Percentiles rank a stretch among this genome's conserved stretches.
phyloP scores from a whole-genome alignment of 495 filamentous ascomycete genomes.

The Paragyromitra xinjiangensis region DNA sequence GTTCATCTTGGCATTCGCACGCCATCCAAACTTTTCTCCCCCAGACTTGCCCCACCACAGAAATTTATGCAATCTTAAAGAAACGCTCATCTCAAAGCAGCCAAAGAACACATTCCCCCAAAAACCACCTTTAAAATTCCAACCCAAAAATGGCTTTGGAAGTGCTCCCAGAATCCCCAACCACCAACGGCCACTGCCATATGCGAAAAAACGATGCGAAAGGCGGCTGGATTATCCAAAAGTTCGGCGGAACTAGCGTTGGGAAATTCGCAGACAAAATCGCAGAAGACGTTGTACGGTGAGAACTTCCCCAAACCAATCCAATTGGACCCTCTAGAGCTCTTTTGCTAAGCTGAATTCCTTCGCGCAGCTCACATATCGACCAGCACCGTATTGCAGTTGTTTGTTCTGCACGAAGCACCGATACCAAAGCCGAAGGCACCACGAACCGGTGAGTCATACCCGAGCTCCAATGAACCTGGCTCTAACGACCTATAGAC shows the following conservation, averaged over 20 bases:
- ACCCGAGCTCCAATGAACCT: neutral
- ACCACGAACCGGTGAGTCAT: constrained; percentile 91
- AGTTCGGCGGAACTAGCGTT: constrained; percentile 86
- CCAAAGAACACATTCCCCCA: neutral
- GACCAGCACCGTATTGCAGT: constrained; percentile 77
- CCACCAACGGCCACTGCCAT: constrained; percentile 4
- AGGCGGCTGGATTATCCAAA: constrained; percentile 78
- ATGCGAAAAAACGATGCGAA: constrained; percentile 37
- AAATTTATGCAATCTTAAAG: constrained; percentile 11
- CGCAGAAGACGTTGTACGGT: constrained; percentile 79
- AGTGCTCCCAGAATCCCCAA: constrained; percentile 16
- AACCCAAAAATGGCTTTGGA: constrained; percentile 29
- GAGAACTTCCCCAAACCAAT: neutral
- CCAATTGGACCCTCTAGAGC: neutral
- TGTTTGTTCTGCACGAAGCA: constrained; percentile 93
- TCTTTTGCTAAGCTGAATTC: neutral
- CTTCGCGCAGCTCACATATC: constrained; percentile 68
- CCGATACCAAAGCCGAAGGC: constrained; percentile 88
- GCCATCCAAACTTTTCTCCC: constrained; percentile 32
- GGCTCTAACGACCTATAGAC: constrained; percentile 62
- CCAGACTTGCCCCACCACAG: constrained; percentile 8
- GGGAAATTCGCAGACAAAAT: constrained; percentile 79
- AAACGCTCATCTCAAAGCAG: neutral
- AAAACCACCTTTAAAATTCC: neutral
- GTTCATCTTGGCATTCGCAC: constrained; percentile 39